phyloP scores from a whole-genome alignment of 129 eudicot genomes.

The Dittrichia graveolens region DNA sequence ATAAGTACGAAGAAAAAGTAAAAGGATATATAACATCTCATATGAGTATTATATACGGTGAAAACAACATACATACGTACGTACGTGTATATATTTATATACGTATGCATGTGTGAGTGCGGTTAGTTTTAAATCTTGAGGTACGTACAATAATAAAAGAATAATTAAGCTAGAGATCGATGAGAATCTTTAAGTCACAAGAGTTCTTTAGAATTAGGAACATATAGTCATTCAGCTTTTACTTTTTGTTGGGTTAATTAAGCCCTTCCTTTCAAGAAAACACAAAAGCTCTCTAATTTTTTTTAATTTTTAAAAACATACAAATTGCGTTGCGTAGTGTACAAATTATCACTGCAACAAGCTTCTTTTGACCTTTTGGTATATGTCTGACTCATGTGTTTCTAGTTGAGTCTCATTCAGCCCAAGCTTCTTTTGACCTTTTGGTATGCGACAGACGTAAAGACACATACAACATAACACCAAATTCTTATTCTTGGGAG shows the following conservation, averaged over 20 bases:
- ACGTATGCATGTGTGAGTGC: neutral
- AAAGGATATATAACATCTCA: no score
- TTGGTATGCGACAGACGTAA: constrained; percentile 30
- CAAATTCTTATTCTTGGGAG: constrained; percentile 26
- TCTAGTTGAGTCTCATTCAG: constrained; percentile 30
- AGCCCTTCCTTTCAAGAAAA: constrained; percentile 7
- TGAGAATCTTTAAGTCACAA: constrained; percentile 36
- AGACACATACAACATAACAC: constrained; percentile 26
- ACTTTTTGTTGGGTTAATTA: constrained; percentile 27
- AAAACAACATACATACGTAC: no score
- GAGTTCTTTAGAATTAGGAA: constrained; percentile 11
- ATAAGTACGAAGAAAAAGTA: no score
- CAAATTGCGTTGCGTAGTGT: neutral
- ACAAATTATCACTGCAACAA: constrained; percentile 6
- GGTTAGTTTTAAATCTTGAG: neutral
- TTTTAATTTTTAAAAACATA: neutral
- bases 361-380: no score
- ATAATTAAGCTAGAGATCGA: constrained; percentile 7
- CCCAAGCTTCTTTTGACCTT: constrained; percentile 28
- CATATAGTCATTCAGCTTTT: constrained; percentile 9
- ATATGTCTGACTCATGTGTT: neutral
- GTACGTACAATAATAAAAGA: constrained; percentile 9
- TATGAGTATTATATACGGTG: no score
- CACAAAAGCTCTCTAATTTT: neutral
- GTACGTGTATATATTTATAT: no score